Evolutionary conservation across 768 basidiomycete species (phyloP), one percentile per base, ranked within the genome.

Genomic region (Hirschioporus abietinus): DNA sequence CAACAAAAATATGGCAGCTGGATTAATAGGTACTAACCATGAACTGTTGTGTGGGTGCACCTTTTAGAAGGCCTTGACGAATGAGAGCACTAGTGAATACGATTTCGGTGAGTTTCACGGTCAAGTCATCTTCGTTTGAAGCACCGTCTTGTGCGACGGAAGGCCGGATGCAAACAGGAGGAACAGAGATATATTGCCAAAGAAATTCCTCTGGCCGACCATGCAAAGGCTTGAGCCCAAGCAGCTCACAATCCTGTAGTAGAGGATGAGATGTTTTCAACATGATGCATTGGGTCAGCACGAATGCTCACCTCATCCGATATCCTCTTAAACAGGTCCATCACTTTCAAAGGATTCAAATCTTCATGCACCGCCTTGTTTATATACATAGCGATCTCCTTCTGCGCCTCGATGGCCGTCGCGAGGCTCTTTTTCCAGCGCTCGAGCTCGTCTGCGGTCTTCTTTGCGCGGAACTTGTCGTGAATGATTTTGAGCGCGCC

Each of bases 161-260:
- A 0, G 97, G 97, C 60, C 97, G 88, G 65, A 99, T 99, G 74
- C 95, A 96, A 23, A 97, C 95, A 0, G 97, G 97, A 52, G 97
- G 97, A 34, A 99, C 97, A 26, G 95, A 96, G 17, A 99, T 87
- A 76, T 98, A 99, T 76, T 99, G 96, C 96, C 97, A 99, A 64
- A 99, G 87, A 72, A 95, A 97, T 75, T 98, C 92, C 79, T 99
- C 97, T 10, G 97, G 97, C 64, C 97, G 81, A 61, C 96, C 96
- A 73, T 88, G 89, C 15, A 84, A 84, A 1, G 97, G 97, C 66
- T 92, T 88, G 66, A 99, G 77, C 1, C 97, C 96, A 15, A 99
- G 83, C 60, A 99, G 80, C 77, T 99, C 97, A 74, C 94, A 96
- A 72, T 99, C 97, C 93, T 96, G 69, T 35, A 63, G 1, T 59